Evolutionary conservation across 1,284 basidiomycete genomes (phyloP).

Genomic region (Ganoderma boninense): DNA sequence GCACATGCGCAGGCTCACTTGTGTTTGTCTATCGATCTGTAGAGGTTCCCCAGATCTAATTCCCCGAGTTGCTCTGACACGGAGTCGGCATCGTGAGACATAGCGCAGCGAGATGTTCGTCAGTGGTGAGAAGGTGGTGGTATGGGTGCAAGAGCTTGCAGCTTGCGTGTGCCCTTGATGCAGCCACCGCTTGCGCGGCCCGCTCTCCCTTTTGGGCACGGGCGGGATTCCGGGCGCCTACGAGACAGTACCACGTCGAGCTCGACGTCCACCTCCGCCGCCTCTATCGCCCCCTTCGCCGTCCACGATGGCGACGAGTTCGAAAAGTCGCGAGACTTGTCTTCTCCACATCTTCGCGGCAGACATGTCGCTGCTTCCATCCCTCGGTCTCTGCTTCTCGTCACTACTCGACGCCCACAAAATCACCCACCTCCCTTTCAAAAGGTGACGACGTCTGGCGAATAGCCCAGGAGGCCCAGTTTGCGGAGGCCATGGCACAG

Average conservation of each 20-base stretch:
- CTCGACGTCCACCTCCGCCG: conserved; percentile 5
- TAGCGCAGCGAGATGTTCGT: conserved; percentile 2
- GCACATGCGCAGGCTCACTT: conserved; percentile 58
- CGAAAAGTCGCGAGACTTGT: conserved; percentile 15
- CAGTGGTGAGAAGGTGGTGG: conserved; percentile 9
- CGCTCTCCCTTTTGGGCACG: not conserved
- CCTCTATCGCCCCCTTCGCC: conserved; percentile 9
- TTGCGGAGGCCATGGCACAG: conserved; percentile 18
- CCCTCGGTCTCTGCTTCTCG: conserved; percentile 17
- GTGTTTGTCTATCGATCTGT: conserved; percentile 70
- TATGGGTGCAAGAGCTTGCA: not conserved
- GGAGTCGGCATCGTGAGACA: conserved; percentile 30
- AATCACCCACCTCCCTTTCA: conserved; percentile 2
- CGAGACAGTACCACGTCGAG: conserved; percentile 7
- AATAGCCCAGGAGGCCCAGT: conserved; percentile 23
- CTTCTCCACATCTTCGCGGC: conserved; percentile 18
- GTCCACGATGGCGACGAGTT: conserved; percentile 22
- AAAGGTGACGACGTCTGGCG: conserved; percentile 13
- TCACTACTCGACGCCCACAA: conserved; percentile 23
- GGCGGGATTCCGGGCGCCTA: conserved; percentile 2
- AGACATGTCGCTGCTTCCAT: conserved; percentile 13
- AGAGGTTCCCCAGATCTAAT: conserved; percentile 65
- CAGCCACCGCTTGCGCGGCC: conserved; percentile 6
- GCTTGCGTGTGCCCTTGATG: not conserved
- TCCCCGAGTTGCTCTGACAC: conserved; percentile 37